Percentiles rank a stretch among this genome's conserved stretches.
Conservation (phyloP, 495 filamentous ascomycete genomes). For the Penicillium paxilli region DNA sequence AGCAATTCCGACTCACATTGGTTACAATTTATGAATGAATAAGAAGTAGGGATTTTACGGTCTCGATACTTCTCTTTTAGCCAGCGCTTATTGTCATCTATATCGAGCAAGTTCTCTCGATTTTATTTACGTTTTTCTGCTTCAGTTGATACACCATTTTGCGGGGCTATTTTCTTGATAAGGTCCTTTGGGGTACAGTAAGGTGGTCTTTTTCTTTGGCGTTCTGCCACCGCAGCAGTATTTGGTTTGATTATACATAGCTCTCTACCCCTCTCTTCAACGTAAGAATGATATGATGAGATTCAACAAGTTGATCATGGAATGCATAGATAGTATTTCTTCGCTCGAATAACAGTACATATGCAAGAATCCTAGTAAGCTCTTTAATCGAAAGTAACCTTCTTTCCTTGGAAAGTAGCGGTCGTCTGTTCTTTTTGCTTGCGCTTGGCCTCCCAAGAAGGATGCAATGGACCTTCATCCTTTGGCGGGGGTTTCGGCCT, state of each 20-base stretch:
- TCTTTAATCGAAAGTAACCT: conserved; percentile 80
- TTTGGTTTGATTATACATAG: not conserved
- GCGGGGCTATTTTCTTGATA: not conserved
- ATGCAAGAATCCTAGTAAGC: conserved; percentile 3
- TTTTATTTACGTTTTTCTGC: not conserved
- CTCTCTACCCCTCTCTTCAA: not conserved
- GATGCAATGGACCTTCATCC: conserved; percentile 75
- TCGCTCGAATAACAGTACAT: not conserved
- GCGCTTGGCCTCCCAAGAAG: conserved; percentile 89
- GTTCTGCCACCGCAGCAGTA: not conserved
- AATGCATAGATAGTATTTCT: not conserved
- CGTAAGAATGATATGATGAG: not conserved
- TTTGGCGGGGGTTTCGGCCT: conserved; percentile 42
- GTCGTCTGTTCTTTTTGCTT: conserved; percentile 73
- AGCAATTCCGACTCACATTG: conserved; percentile 31
- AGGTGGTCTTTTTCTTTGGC: not conserved
- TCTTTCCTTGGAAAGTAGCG: conserved; percentile 78
- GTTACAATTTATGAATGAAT: conserved; percentile 44
- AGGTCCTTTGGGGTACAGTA: not conserved
- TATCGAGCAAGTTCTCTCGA: not conserved
- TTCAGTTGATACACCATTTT: conserved; percentile 9
- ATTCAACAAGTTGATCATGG: not conserved
- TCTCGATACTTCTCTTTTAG: not conserved
- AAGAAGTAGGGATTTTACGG: not conserved
- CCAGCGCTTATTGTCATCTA: not conserved